Percentiles rank a stretch among this genome's conserved stretches.
Evolutionary conservation across 163 green algal species (phyloP).

Genomic region (Trebouxia gelatinosa): DNA sequence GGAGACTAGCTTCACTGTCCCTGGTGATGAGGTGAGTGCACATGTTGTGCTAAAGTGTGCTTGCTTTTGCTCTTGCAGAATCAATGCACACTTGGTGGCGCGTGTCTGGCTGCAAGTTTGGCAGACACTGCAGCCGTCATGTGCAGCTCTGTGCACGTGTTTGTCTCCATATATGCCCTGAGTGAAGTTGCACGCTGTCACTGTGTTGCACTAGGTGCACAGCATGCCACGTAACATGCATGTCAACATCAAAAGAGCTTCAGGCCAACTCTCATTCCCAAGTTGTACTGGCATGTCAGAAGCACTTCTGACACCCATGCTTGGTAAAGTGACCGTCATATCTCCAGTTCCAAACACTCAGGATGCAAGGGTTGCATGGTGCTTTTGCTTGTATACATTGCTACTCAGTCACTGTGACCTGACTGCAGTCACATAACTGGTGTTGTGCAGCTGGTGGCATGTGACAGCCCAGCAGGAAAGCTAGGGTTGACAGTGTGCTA

Average conservation of each 20-base stretch:
- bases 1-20: conserved; percentile 76
- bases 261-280: no score
- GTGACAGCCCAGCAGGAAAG: conserved; percentile 70
- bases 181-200: neutral
- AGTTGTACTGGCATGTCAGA: no score
- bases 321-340: no score
- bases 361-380: neutral
- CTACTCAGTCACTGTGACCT: neutral
- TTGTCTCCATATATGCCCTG: neutral
- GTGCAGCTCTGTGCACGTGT: neutral
- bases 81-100: neutral
- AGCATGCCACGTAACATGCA: no score
- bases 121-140: neutral
- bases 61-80: neutral
- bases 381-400: neutral
- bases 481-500: conserved; percentile 94
- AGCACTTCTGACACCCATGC: no score
- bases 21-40: conserved; percentile 60
- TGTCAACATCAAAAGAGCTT: no score
- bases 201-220: no score
- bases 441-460: conserved; percentile 62
- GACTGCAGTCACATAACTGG: neutral
- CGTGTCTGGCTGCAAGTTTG: neutral
- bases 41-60: neutral
- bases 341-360: neutral